phyloP scores from a whole-genome alignment of 176 grass and related monocot species.

The Aegilops umbellulata region DNA sequence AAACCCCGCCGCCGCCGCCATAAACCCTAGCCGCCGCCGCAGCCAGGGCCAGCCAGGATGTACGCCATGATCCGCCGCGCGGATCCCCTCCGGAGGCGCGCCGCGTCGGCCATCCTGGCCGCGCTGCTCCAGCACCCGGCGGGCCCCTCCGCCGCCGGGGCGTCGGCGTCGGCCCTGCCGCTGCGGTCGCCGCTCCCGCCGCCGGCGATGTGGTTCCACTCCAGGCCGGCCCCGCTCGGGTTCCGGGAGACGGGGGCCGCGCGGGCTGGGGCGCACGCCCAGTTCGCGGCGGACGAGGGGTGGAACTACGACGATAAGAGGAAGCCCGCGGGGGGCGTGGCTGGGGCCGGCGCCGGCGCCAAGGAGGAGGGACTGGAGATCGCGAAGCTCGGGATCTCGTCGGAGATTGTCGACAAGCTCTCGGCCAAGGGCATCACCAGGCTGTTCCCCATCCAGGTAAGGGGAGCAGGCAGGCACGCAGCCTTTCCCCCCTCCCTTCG shows the following conservation, averaged over 20 bases:
- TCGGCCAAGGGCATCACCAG: constrained; percentile 68
- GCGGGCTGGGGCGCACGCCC: constrained; percentile 24
- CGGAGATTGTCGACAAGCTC: constrained; percentile 64
- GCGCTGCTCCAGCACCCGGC: neutral
- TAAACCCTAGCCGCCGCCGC: constrained; percentile 41
- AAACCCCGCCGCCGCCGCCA: constrained; percentile 28
- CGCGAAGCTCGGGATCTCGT: constrained; percentile 84
- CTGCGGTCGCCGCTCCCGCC: neutral
- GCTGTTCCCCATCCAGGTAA: constrained; percentile 98
- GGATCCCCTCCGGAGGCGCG: constrained; percentile 41
- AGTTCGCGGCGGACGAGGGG: constrained; percentile 63
- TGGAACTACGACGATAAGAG: constrained; percentile 33
- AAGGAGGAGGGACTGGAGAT: constrained; percentile 71
- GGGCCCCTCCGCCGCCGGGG: neutral
- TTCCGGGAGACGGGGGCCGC: constrained; percentile 46
- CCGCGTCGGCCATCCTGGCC: constrained; percentile 3
- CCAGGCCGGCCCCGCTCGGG: constrained; percentile 32
- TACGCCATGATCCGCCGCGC: constrained; percentile 46
- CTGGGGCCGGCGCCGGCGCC: neutral
- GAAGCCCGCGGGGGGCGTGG: neutral
- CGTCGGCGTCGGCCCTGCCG: neutral
- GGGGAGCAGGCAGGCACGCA: neutral
- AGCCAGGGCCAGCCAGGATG: constrained; percentile 22
- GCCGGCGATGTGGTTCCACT: constrained; percentile 42
- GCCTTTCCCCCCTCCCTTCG: neutral